Evolutionary conservation across 2,329 filamentous ascomycete genomes (phyloP), one percentile per base, ranked within the genome.

Genomic region (Trichoderma gracile): DNA sequence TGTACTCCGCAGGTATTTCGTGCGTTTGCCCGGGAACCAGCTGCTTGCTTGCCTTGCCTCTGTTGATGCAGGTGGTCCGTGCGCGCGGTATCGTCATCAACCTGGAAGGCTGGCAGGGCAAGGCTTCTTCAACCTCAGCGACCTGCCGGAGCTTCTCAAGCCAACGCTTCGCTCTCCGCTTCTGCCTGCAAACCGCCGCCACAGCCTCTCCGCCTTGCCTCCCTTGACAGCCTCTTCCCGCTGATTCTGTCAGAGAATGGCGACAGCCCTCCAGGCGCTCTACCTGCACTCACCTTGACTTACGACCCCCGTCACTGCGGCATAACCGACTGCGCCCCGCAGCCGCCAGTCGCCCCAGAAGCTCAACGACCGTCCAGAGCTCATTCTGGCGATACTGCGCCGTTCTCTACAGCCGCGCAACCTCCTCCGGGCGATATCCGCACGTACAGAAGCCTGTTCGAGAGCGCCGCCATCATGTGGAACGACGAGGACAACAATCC

Each of bases 401-500:
- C 25, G 23, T 38, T 46, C 30, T 40, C 45, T 38, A 25, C 52
- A 47, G 42, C 52, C 52, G 50, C 60, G 60, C 60, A 56, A n/a
- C 15, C 21, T n/a, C 38, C 23, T 15, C n/a, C 25, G 33, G 5
- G 3, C 47, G 27, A 27, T 55, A 27, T 55, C 12, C 33, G 9
- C 60, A 21, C 25, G 49, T 23, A 56, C 27, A 19, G 12, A 54
- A 19, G 30, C n/a, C 19, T 27, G 17, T 14, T 47, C 10, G 59
- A 43, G 49, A 25, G 63, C 45, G 62, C 56, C 52, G 64, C 57
- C 72, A 71, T 50, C 61, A 98, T 98, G 94, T 98, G 94, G 94
- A 96, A 97, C 84, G 93, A 98, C 82, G 94, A 98, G 80, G 75
- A 98, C 75, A 98, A 98, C 80, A 98, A 98, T 77, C 94, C 94